These are phyloP conservation scores for Pseudogymnoascus sp. DNA, from an alignment of 2,329 filamentous ascomycete species.

Conservation along the genomic window DNA sequence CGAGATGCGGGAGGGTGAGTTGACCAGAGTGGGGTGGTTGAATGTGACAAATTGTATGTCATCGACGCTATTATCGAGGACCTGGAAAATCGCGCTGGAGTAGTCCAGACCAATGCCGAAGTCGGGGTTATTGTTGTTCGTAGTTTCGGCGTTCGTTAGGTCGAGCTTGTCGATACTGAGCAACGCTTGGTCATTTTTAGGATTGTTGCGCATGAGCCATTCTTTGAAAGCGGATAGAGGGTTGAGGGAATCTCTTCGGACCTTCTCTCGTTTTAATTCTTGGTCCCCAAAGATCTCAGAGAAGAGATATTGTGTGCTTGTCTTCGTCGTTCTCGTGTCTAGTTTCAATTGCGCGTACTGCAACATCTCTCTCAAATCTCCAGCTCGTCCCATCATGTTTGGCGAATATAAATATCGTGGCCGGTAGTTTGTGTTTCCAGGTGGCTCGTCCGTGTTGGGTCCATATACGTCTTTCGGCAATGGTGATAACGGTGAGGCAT, in stretches of 20 bases:
- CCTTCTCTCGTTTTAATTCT: constrained; percentile 39
- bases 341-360: constrained; percentile 21
- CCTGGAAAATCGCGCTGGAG: constrained; percentile 17
- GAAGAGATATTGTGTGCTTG: constrained; percentile 26
- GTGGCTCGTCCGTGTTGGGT: constrained; percentile 33
- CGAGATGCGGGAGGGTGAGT: constrained; percentile 11
- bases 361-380: constrained; percentile 39
- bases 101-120: constrained; percentile 22
- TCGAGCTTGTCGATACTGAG: constrained; percentile 22
- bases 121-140: not conserved
- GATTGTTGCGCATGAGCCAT: constrained; percentile 23
- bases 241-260: constrained; percentile 28
- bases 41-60: constrained; percentile 19
- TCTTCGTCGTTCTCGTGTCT: constrained; percentile 13
- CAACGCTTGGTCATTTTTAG: constrained; percentile 3
- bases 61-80: constrained; percentile 13
- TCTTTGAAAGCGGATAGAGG: constrained; percentile 27
- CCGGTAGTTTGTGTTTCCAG: constrained; percentile 27
- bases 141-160: not conserved
- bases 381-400: constrained; percentile 42
- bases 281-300: constrained; percentile 45
- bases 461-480: constrained; percentile 42
- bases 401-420: constrained; percentile 42
- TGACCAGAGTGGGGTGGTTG: constrained; percentile 11
- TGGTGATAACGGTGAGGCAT: constrained; percentile 41